Base-by-base conservation (phyloP, 345 rosid genomes). In the Camelina sativa region DNA sequence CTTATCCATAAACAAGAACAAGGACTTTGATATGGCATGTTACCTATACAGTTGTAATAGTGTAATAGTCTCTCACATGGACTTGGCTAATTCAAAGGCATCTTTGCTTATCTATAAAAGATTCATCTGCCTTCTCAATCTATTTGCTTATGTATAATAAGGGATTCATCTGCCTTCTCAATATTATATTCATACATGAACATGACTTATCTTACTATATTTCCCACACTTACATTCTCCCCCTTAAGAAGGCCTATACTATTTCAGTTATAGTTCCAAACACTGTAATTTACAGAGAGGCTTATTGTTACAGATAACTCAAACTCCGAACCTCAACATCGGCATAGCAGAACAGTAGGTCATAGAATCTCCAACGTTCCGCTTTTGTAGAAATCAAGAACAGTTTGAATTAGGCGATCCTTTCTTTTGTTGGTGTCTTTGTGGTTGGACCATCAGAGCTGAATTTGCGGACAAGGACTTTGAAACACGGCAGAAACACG, bases 401-500 rank as follows among this genome's bases (percentile, higher is more conserved):
- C 55, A 9, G 25, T 17, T 63, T 58, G 41, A 8, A 43, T 30
- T 70, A 64, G 2, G 70, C 64, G 44, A 62, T 46, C 12, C 80
- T 70, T 47, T 48, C 60, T 55, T 76, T 76, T 38, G 80, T 62
- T 7, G 55, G 40, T 11, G 53, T 30, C 40, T 56, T 72, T 19
- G 56, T 0, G 16, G 67, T 40, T 51, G 77, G 40, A 65, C 53
- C 9, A 48, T 3, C 61, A 38, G 62, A 52, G 59, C 69, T 22
- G 64, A 78, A 72, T 52, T 78, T 72, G 53, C 68, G 50, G 69
- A 78, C 81, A 32, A 72, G 77, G 51, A 71, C 22, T 41, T 22
- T 78, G 81, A 78, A 78, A 17, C 63, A 78, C n/a, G 81, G 77
- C 8, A 78, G 68, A 72, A 78, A 78, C 23, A 72, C 3, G 5